A percentile compares a stretch with the other conserved stretches of the same genome.
Evolutionary conservation across 108 stramenopile species (phyloP).

Genomic region (Stephanodiscus triporus): DNA sequence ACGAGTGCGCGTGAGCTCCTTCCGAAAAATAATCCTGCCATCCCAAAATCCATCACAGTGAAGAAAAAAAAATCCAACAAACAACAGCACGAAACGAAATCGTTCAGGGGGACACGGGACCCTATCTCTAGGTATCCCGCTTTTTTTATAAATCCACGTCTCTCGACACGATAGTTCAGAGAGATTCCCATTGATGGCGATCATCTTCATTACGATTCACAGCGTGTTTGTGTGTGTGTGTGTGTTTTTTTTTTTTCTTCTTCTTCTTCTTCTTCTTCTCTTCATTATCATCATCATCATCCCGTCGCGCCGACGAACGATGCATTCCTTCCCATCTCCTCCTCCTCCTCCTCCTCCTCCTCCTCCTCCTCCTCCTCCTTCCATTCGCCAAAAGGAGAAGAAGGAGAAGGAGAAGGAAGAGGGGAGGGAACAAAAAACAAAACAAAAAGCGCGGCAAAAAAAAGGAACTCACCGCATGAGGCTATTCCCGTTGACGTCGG

Average conservation of each 20-base stretch:
- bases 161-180: slow-evolving; percentile 33
- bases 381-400: not conserved
- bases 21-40: no score
- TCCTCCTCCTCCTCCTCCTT: not conserved
- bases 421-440: not conserved
- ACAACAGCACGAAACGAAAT: slow-evolving; percentile 31
- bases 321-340: no score
- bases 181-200: slow-evolving; percentile 45
- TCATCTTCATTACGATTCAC: slow-evolving; percentile 40
- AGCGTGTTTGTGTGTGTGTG: no score
- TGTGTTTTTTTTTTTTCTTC: no score
- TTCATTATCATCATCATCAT: slow-evolving; percentile 35
- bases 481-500: slow-evolving; percentile 17
- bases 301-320: no score
- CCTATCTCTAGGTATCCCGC: slow-evolving; percentile 19
- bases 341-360: not conserved
- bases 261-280: not conserved
- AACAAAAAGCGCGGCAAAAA: not conserved
- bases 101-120: slow-evolving; percentile 38
- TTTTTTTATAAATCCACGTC: slow-evolving; percentile 7
- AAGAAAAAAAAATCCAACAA: not conserved
- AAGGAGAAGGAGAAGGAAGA: no score
- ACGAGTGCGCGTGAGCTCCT: no score
- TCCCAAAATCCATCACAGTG: not conserved
- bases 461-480: slow-evolving; percentile 20